These are phyloP conservation scores for Phytophthora citricola DNA, from an alignment of 352 stramenopile species.

Conservation along the genomic window DNA sequence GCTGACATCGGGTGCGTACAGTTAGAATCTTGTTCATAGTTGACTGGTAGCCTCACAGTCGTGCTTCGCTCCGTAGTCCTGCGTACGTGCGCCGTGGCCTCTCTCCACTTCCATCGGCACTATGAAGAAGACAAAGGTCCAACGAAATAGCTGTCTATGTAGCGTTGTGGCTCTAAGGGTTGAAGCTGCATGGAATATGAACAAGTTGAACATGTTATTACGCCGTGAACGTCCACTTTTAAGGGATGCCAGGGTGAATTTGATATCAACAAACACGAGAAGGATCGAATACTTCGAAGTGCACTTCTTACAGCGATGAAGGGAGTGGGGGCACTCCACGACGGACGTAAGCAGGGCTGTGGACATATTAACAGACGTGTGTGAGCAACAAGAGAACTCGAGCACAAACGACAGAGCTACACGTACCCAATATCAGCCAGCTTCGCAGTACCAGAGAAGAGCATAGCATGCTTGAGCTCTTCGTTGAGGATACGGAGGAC, in stretches of 20 bases:
- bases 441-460: constrained; percentile 71
- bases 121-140: constrained; percentile 34
- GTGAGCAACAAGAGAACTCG: constrained; percentile 4
- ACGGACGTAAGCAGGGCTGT: constrained; percentile 42
- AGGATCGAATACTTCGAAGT: constrained; percentile 4
- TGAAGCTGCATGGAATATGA: background rate
- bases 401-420: background rate
- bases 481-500: constrained; percentile 92
- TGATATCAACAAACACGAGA: constrained; percentile 15
- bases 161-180: constrained; percentile 7
- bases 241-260: constrained; percentile 5
- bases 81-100: constrained; percentile 34
- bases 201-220: constrained; percentile 14
- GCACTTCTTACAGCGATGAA: constrained; percentile 34
- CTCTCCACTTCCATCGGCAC: constrained; percentile 17
- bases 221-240: background rate
- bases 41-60: background rate
- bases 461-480: constrained; percentile 94
- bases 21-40: background rate
- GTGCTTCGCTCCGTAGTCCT: constrained; percentile 16
- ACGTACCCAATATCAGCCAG: constrained; percentile 81
- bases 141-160: background rate
- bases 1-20: constrained; percentile 61
- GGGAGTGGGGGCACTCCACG: constrained; percentile 35
- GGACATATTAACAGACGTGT: background rate